Evolutionary conservation across 2,329 filamentous ascomycete species (phyloP), one percentile per base, ranked within the genome.

Genomic region (Esteya vermicola): DNA sequence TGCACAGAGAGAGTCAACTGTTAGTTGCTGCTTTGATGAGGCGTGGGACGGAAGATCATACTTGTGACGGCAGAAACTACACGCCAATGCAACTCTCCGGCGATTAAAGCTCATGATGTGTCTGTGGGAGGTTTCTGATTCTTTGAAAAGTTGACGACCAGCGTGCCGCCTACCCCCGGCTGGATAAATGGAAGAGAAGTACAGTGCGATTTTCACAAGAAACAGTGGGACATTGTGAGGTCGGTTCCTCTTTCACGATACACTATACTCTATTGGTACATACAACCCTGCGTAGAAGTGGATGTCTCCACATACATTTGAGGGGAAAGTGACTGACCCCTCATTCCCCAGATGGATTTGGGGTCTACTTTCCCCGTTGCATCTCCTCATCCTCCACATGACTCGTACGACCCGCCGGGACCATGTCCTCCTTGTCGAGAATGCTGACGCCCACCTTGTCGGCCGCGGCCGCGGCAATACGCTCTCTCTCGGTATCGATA

Each of bases 401-500:
- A n/a, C n/a, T n/a, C n/a, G n/a, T n/a, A n/a, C n/a, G n/a, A n/a
- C n/a, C n/a, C n/a, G n/a, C 26, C 9, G 12, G 26, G 26, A 28
- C 26, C 10, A 13, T 28, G 5, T 13, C 26, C 26, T 28, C 4
- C 6, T 9, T 4, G 12, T 28, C 26, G 10, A 28, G 10, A 28
- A 28, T 28, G 5, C n/a, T 28, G 26, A 4, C 26, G 26, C 9
- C 26, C 26, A 14, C 12, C 26, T 28, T 14, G 5, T 33, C 30
- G 4, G 30, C 30, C 9, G 30, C 18, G 30, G 36, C 41, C 6
- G 43, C 12, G 42, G 43, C 36, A 36, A 43, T 33, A 23, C 41
- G 41, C 14, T 20, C 25, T 14, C 20, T 31, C 45, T 63, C 60
- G 3, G 58, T 58, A 10, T 61, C 57, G 18, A 58, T 48, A 21